Evolutionary conservation across 805 yeast species (phyloP).

Genomic region (Zygotorulaspora sp.): DNA sequence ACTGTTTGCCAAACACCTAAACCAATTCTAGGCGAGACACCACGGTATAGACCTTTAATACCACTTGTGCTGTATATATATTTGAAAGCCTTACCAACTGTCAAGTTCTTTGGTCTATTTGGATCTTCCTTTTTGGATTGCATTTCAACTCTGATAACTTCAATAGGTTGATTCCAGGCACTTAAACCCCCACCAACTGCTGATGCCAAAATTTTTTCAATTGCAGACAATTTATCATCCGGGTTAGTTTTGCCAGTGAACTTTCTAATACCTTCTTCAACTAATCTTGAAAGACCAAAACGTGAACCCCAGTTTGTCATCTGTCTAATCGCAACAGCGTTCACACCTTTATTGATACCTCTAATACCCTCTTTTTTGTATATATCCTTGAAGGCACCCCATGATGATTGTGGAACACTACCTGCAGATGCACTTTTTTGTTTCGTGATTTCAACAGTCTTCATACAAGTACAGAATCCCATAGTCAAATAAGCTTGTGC

Average conservation of each 20-base stretch:
- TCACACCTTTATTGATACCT: constrained; percentile 96
- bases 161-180: constrained; percentile 99
- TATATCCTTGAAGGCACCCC: constrained; percentile 82
- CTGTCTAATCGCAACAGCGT: constrained; percentile 98
- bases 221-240: constrained; percentile 60
- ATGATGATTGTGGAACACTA: constrained; percentile 65
- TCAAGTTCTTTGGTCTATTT: constrained; percentile 87
- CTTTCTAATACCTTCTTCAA: constrained; percentile 76
- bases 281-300: constrained; percentile 86
- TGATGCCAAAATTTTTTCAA: constrained; percentile 79
- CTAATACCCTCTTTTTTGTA: constrained; percentile 81
- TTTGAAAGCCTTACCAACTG: constrained; percentile 68
- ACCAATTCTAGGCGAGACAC: constrained; percentile 95
- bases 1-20: constrained; percentile 98
- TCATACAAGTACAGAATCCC: constrained; percentile 99
- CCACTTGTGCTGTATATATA: constrained; percentile 85
- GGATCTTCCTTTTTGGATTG: constrained; percentile 93
- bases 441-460: constrained; percentile 96
- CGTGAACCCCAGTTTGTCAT: constrained; percentile 99
- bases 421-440: constrained; percentile 63
- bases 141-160: constrained; percentile 97
- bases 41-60: constrained; percentile 85
- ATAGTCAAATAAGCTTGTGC: constrained; percentile 94
- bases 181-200: constrained; percentile 95
- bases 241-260: constrained; percentile 51